These are phyloP conservation scores for Alternaria novae-zelandiae DNA, from an alignment of 2,329 filamentous ascomycete genomes.

Conservation along the genomic window DNA sequence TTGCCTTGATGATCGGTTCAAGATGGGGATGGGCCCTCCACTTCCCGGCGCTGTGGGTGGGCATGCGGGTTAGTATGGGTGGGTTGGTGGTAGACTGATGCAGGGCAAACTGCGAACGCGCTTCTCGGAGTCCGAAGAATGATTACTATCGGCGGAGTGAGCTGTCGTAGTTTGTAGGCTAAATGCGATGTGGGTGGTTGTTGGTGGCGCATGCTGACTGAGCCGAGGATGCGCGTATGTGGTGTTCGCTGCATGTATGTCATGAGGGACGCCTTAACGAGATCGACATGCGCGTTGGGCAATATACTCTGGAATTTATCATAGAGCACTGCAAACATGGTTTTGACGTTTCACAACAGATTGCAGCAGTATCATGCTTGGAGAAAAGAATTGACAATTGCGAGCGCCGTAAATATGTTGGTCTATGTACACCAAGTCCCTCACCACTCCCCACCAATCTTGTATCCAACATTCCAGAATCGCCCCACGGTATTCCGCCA, in stretches of 20 bases:
- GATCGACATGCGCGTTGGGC: not conserved
- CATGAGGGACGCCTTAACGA: not conserved
- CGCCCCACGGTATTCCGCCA: constrained; percentile 61
- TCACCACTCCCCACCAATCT: constrained; percentile 62
- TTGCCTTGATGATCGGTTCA: not conserved
- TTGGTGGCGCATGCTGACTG: not conserved
- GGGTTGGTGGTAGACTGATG: not conserved
- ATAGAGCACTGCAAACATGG: not conserved
- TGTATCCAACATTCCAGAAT: constrained; percentile 58
- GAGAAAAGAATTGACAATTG: not conserved
- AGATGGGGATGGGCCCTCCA: not conserved
- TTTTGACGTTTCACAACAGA: not conserved
- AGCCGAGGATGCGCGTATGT: not conserved
- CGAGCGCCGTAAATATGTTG: not conserved
- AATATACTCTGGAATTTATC: not conserved
- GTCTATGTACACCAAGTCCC: not conserved
- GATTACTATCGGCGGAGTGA: not conserved
- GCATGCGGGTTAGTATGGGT: not conserved
- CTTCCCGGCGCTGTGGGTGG: not conserved
- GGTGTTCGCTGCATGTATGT: not conserved
- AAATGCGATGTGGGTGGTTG: not conserved
- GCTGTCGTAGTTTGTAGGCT: not conserved
- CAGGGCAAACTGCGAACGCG: not conserved
- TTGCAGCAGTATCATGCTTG: not conserved
- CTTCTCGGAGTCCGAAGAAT: not conserved